Evolutionary conservation across 805 yeast genomes (phyloP), one percentile per base, ranked within the genome.

Genomic region (Metschnikowia continentalis): DNA sequence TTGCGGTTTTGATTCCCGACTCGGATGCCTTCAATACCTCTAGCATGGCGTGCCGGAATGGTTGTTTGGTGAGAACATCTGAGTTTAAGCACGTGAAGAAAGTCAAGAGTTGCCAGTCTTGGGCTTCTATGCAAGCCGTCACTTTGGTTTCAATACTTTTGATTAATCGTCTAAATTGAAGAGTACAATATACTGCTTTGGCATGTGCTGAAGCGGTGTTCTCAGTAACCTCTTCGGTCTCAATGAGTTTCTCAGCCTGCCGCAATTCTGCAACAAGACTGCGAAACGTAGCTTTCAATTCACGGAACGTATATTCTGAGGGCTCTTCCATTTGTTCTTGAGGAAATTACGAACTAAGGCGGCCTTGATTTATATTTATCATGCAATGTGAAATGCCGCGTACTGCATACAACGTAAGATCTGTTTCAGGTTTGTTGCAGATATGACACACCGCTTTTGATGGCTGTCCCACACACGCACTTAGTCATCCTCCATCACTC

Each of bases 401-500:
- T 10, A 13, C 30, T 32, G 46, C 32, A 33, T 42, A 20, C 13
- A 42, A 2, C n/a, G 1, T 8, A 8, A 20, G 13, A 8, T 14
- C 11, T 38, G 55, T 53, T 53, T 53, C 55, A 53, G 49, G 42
- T 46, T 45, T 52, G 59, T 50, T 54, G 56, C 59, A 56, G 48
- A 49, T 44, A 10, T 44, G 51, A 48, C 48, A 53, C 46, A 50
- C 56, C 47, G 49, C 35, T 13, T n/a, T 33, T 5, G 15, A 19
- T 19, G 30, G 19, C 19, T 7, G 8, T 6, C 17, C 19, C 11
- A 7, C 30, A 8, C 32, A 14, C 46, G 20, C 35, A 37, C 48
- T n/a, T 43, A 43, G 14, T 47, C 41, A 42, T 63, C 59, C 45
- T 84, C 89, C 81, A 91, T 79, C 0, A 86, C 92, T 1, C 99